phyloP scores from a whole-genome alignment of 345 rosid species.

The Abelmoschus esculentus region DNA sequence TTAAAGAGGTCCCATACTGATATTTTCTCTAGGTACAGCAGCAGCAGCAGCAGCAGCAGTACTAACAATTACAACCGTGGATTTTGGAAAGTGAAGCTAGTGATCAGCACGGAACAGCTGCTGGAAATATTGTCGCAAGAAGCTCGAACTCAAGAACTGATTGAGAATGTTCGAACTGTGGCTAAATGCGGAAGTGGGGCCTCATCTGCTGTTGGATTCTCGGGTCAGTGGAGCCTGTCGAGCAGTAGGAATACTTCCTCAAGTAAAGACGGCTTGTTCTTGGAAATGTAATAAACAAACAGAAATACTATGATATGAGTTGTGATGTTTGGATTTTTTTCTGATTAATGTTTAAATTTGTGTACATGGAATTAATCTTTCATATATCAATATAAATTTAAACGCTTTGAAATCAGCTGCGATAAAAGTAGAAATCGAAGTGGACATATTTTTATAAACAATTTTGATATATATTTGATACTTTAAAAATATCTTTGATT shows the following conservation, averaged over 20 bases:
- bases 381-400: too few relatives aligned
- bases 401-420: too few relatives aligned
- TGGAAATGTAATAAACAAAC: too few relatives aligned
- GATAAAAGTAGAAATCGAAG: too few relatives aligned
- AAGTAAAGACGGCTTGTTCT: constrained; percentile 5
- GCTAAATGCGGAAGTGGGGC: constrained; percentile 52
- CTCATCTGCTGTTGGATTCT: constrained; percentile 23
- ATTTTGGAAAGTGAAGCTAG: constrained; percentile 87
- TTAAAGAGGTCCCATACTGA: constrained; percentile 62
- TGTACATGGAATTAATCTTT: too few relatives aligned
- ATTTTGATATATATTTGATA: too few relatives aligned
- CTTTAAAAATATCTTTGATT: too few relatives aligned
- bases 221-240: constrained; percentile 50
- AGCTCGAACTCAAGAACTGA: constrained; percentile 51
- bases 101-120: constrained; percentile 55
- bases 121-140: constrained; percentile 65
- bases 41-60: too few relatives aligned
- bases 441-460: too few relatives aligned
- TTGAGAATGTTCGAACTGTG: constrained; percentile 65
- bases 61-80: constrained; percentile 15
- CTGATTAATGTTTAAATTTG: too few relatives aligned
- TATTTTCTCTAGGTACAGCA: constrained; percentile 37
- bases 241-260: constrained; percentile 38
- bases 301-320: too few relatives aligned
- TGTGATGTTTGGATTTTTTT: too few relatives aligned